phyloP scores from a whole-genome alignment of 2,329 filamentous ascomycete species.

The Blumeriella jaapii region DNA sequence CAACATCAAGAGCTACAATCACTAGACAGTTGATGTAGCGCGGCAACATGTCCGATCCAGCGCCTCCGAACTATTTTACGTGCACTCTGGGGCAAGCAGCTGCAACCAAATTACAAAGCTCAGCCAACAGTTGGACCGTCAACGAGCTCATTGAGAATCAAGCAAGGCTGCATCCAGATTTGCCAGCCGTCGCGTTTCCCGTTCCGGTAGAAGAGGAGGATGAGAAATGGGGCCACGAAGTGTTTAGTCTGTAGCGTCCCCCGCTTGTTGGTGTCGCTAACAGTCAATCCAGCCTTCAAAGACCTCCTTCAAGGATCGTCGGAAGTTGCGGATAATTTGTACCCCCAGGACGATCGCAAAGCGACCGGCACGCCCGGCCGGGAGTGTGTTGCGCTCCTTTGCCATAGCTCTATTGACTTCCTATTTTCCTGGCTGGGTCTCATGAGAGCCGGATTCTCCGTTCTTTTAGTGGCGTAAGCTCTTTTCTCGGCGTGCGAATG shows the following conservation, averaged over 20 bases:
- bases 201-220: background rate
- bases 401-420: conserved; percentile 44
- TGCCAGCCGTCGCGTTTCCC: conserved; percentile 40
- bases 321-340: background rate
- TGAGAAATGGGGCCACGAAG: background rate
- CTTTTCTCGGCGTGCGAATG: background rate
- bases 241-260: background rate
- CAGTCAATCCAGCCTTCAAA: conserved; percentile 1
- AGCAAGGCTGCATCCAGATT: conserved; percentile 28
- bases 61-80: conserved; percentile 3
- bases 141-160: conserved; percentile 39
- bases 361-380: background rate
- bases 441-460: conserved; percentile 41
- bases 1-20: background rate
- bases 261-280: background rate
- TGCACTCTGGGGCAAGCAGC: background rate
- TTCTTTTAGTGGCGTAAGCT: conserved; percentile 43
- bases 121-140: conserved; percentile 28
- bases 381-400: conserved; percentile 39
- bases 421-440: conserved; percentile 49
- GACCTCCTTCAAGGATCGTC: conserved; percentile 2
- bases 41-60: background rate
- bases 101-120: background rate
- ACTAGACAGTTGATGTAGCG: background rate
- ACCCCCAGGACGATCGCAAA: background rate